These are phyloP conservation scores for Agaricus subrufescens DNA, from an alignment of 768 basidiomycete species.

Conservation along the genomic window DNA sequence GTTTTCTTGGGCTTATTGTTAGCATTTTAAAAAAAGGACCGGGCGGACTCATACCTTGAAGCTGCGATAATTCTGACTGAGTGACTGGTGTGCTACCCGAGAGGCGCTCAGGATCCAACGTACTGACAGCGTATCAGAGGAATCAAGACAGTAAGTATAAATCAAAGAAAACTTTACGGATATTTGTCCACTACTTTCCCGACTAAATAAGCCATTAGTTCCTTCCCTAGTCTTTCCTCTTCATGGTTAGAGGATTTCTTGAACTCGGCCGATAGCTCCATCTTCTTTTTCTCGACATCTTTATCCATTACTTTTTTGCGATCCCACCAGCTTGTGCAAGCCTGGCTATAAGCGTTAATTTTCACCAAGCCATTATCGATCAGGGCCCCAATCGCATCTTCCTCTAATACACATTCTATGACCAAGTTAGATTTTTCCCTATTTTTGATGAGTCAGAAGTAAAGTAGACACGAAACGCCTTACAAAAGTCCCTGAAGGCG, in stretches of 20 bases:
- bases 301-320: background rate
- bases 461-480: background rate
- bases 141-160: background rate
- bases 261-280: background rate
- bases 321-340: background rate
- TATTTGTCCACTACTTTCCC: background rate
- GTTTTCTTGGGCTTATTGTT: background rate
- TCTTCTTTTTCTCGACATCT: background rate
- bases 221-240: background rate
- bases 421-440: background rate
- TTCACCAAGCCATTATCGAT: constrained; percentile 2
- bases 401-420: constrained; percentile 1
- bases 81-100: background rate
- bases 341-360: background rate
- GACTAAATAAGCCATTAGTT: constrained; percentile 1
- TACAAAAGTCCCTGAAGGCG: constrained; percentile 1
- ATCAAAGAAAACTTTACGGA: background rate
- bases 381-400: background rate
- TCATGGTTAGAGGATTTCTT: background rate
- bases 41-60: background rate
- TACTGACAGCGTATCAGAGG: background rate
- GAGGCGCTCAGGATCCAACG: background rate
- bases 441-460: background rate
- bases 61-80: background rate
- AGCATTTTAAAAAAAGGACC: background rate